phyloP scores from a whole-genome alignment of 2,329 filamentous ascomycete species.

The Pestalotiopsis sp. region DNA sequence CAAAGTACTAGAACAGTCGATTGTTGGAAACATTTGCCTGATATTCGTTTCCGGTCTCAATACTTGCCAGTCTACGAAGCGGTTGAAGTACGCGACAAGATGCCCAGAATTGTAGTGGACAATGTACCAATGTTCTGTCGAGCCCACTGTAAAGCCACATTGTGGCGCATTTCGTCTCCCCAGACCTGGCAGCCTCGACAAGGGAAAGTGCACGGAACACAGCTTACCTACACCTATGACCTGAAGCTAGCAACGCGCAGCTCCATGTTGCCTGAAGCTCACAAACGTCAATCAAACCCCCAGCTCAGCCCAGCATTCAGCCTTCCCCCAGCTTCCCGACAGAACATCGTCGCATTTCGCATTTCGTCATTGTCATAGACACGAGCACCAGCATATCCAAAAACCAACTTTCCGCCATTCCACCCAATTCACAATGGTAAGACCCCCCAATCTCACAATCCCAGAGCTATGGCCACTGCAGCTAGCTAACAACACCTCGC shows the following conservation, averaged over 20 bases:
- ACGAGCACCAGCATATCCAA: not conserved
- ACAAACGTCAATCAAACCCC: constrained; percentile 10
- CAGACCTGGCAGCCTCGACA: not conserved
- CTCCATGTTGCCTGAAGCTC: constrained; percentile 15
- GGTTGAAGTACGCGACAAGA: too few relatives aligned
- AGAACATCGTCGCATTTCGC: not conserved
- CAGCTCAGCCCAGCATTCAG: not conserved
- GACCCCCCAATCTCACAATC: not conserved
- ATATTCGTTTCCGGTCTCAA: too few relatives aligned
- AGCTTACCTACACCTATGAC: not conserved
- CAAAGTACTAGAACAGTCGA: too few relatives aligned
- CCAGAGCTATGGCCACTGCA: not conserved
- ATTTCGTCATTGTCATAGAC: not conserved
- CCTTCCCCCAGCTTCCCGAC: not conserved
- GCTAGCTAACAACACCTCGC: not conserved
- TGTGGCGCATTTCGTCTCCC: not conserved
- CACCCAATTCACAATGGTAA: constrained; percentile 7
- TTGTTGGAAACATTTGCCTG: too few relatives aligned
- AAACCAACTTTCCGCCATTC: not conserved
- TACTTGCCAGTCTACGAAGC: too few relatives aligned
- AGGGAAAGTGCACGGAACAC: not conserved
- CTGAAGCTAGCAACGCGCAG: constrained; percentile 12
- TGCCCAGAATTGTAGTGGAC: too few relatives aligned
- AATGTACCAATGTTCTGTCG: not conserved
- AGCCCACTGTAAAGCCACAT: not conserved